phyloP scores from a whole-genome alignment of 1,284 basidiomycete species.

The Cutaneotrichosporon sp. region DNA sequence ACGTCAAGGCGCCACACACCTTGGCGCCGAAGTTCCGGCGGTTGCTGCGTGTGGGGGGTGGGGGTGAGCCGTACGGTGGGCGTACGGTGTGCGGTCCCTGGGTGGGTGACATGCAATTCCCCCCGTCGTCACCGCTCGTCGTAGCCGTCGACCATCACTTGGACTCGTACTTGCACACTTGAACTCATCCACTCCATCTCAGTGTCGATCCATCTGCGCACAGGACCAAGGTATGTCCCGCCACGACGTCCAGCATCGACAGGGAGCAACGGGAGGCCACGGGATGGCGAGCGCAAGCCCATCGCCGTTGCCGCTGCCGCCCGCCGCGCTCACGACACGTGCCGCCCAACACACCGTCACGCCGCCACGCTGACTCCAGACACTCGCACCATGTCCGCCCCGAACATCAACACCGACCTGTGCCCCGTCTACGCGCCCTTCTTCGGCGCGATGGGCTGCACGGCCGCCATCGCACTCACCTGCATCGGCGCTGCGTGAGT shows the following conservation, averaged over 20 bases:
- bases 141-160: background rate
- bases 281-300: too few species aligned
- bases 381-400: constrained; percentile 6
- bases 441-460: constrained; percentile 96
- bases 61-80: too few species aligned
- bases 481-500: constrained; percentile 56
- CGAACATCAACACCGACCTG: constrained; percentile 54
- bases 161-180: too few species aligned
- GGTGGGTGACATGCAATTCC: constrained; percentile 6
- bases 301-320: too few species aligned
- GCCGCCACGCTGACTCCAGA: background rate
- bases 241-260: too few species aligned
- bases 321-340: background rate
- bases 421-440: constrained; percentile 95
- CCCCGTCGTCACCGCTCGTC: constrained; percentile 3
- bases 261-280: too few species aligned
- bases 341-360: background rate
- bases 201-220: background rate
- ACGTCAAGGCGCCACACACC: too few species aligned
- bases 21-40: too few species aligned
- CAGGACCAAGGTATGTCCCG: background rate
- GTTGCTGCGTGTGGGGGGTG: too few species aligned
- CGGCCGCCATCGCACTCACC: constrained; percentile 94
- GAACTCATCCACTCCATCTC: background rate
- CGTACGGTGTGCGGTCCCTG: too few species aligned